Conservation (phyloP, 257 asterid species). For the Perilla frutescens region DNA sequence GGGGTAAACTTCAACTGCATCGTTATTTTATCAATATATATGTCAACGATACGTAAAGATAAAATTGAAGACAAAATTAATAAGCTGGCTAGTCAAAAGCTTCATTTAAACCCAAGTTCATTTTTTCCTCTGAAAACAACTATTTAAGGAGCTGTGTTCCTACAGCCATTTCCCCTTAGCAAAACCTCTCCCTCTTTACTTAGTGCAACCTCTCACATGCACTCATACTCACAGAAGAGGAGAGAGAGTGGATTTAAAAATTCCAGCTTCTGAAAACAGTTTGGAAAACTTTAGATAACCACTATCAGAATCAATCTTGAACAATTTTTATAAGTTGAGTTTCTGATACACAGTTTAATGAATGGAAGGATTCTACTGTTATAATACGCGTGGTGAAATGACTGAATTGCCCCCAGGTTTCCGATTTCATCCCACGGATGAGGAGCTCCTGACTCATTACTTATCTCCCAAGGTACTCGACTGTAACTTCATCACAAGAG, state of each 20-base stretch:
- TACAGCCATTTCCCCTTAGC: slow-evolving; percentile 23
- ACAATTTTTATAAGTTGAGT: not conserved
- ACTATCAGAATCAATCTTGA: not conserved
- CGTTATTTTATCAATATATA: not conserved
- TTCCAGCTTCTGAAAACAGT: slow-evolving; percentile 15
- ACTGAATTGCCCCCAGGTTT: slow-evolving; percentile 68
- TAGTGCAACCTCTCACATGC: not conserved
- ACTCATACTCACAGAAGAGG: too few relatives aligned
- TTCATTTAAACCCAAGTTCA: slow-evolving; percentile 22
- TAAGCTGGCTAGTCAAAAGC: slow-evolving; percentile 13
- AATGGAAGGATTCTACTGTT: slow-evolving; percentile 34
- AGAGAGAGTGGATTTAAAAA: slow-evolving; percentile 11
- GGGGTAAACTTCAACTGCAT: not conserved
- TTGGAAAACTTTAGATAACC: not conserved
- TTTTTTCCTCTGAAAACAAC: slow-evolving; percentile 28
- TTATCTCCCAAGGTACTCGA: slow-evolving; percentile 55
- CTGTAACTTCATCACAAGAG: slow-evolving; percentile 43
- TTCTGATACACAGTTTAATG: slow-evolving; percentile 11
- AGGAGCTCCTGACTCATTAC: slow-evolving; percentile 69
- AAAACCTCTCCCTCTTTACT: slow-evolving; percentile 22
- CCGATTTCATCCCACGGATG: slow-evolving; percentile 73
- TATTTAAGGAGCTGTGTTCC: slow-evolving; percentile 35
- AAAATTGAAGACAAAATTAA: not conserved
- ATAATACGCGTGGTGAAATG: slow-evolving; percentile 28
- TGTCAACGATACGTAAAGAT: not conserved